phyloP scores from a whole-genome alignment of 129 eudicot species.

The Cynara cardunculus region DNA sequence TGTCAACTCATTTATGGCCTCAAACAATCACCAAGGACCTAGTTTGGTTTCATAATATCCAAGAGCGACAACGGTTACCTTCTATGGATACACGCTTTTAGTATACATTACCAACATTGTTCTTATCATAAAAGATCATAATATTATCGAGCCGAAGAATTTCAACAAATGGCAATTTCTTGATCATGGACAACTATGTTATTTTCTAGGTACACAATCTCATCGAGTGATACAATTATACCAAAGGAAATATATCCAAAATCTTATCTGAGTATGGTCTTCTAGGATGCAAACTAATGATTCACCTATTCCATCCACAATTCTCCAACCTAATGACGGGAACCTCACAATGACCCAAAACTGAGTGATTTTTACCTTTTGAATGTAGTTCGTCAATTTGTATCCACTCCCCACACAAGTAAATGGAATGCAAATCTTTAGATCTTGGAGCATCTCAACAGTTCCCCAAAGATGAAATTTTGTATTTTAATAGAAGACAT shows the following conservation, averaged over 20 bases:
- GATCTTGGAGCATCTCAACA: neutral
- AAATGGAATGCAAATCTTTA: neutral
- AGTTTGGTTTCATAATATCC: neutral
- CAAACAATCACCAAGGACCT: neutral
- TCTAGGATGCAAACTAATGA: neutral
- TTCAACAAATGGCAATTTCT: neutral
- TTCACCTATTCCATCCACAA: neutral
- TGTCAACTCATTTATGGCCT: neutral
- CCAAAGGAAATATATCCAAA: neutral
- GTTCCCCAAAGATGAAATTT: neutral
- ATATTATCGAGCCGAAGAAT: neutral
- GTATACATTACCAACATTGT: neutral
- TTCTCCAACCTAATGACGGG: neutral
- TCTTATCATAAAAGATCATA: neutral
- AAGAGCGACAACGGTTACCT: neutral
- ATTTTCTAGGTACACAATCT: neutral
- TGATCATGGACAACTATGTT: neutral
- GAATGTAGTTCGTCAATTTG: too few relatives aligned
- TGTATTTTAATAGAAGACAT: neutral
- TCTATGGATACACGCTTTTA: neutral
- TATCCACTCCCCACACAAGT: neutral
- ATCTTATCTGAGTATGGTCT: neutral
- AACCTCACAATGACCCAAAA: neutral
- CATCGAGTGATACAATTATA: neutral
- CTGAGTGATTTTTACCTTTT: neutral